Base-by-base conservation (phyloP, 129 eudicot genomes). In the Lonicera japonica region DNA sequence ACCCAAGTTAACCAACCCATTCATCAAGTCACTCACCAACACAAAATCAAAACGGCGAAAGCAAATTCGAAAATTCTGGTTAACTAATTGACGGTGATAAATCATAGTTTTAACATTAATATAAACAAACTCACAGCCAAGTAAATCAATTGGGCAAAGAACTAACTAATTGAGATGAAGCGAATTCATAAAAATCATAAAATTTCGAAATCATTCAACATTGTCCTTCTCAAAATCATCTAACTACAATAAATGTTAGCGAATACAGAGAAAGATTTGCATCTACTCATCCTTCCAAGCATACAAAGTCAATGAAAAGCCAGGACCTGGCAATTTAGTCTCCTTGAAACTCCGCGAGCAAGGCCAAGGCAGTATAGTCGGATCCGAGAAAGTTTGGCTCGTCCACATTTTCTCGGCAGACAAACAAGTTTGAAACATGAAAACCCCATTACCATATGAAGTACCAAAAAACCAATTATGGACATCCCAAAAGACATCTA, bases 401-500 rank as follows among this genome's bases (percentile, higher is more conserved):
- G 61, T 40, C 83, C 86, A 73, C 77, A 77, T 43, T 70, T 85
- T 84, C 70, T 73, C 96, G 6, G 76, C 73, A 11, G 85, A 78
- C 23, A 64, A 60, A 75, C 83, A 72, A 50, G 88, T 77, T 39
- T 80, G 89, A 60, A 89, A 89, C 96, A 80, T 77, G 66, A 89
- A 82, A 18, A 89, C 76, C 1, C 86, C 96, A 63, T 65, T 75
- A 16, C 86, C 90, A 0, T 74, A 47, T 52, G 79, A 41, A 7
- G 83, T 55, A 15, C 88, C 80, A 55, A 89, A 89, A 46, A 89
- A 68, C 96, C 96, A 89, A 60, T 85, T 77, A 61, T 89, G 79
- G 55, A 80, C 95, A 75, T 89, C 96, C 95, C 95, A 89, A 24
- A 69, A 89, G 17, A 89, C 79, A 34, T 89, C 96, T 18, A 89